Evolutionary conservation across 108 stramenopile genomes (phyloP), one percentile per base, ranked within the genome.

Genomic region (Seminavis robusta): DNA sequence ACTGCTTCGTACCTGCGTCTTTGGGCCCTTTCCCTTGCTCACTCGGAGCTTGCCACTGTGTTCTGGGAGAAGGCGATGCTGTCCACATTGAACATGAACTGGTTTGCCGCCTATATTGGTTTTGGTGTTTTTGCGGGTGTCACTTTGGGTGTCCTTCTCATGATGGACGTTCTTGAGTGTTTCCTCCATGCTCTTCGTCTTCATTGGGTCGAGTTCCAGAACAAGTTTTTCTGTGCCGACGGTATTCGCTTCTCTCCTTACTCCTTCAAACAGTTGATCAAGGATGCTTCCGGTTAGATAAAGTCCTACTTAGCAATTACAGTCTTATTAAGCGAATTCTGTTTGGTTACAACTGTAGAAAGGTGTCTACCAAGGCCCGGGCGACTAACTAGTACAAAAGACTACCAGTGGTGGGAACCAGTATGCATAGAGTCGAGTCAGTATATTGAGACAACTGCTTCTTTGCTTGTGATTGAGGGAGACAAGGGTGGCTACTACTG

Each of bases 201-300:
- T 47, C 97, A 98, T 65, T 99, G 98, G 98, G 98, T 99, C 24
- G 98, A 99, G 90, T 99, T 99, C 77, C 97, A 99, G 77, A 97
- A 87, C 79, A 99, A 99, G 81, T 98, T 98, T 62, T 99, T 83
- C 86, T 77, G 87, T 51, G 98, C 93, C 16, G 97, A 97, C 71
- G 97, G 97, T 43, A 69, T 94, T 25, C 85, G 88, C 31, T 97
- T 97, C 68, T 48, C 79, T 31, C 97, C 97, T 26, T 92, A 92
- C 54, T 79, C 73, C 19, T 95, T 97, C 70, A 76, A 86, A 40
- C 76, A 83, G 47, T 67, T 94, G 40, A 76, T 95, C 51, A 73
- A 78, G 30, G 88, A 92, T 48, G 81, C 90, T 34, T 4, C 33
- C 15, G 43, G 28, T 5, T 59, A 59, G 45, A 11, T 8, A 8